These are phyloP conservation scores for Hemisphaericaspora subhashii DNA, from an alignment of 1,139 yeast species.

Conservation along the genomic window DNA sequence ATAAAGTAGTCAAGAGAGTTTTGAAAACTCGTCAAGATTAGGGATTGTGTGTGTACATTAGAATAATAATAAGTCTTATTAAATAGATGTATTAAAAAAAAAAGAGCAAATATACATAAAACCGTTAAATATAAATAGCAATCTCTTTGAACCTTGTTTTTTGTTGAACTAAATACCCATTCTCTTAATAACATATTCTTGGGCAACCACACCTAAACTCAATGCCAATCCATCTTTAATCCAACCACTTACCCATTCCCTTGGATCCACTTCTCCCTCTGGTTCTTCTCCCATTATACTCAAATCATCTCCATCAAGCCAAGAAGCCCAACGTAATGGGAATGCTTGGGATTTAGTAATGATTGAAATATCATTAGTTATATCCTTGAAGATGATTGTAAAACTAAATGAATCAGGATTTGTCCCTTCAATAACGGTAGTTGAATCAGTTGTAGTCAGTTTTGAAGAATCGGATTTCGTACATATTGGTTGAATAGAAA, in stretches of 20 bases:
- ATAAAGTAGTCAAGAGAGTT: slow-evolving; percentile 81
- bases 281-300: slow-evolving; percentile 29
- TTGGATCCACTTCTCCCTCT: slow-evolving; percentile 59
- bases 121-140: no score
- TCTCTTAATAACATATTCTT: slow-evolving; percentile 83
- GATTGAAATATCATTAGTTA: slow-evolving; percentile 71
- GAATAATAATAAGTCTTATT: background rate
- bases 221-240: slow-evolving; percentile 77
- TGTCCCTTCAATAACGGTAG: slow-evolving; percentile 42
- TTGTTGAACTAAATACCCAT: slow-evolving; percentile 83
- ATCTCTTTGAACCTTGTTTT: background rate
- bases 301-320: slow-evolving; percentile 62
- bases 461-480: slow-evolving; percentile 14
- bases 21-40: slow-evolving; percentile 93
- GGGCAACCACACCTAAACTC: slow-evolving; percentile 84
- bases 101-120: background rate
- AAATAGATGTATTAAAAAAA: no score
- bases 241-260: slow-evolving; percentile 97
- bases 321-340: slow-evolving; percentile 85
- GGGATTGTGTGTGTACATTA: slow-evolving; percentile 6
- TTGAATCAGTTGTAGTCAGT: slow-evolving; percentile 18
- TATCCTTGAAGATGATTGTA: slow-evolving; percentile 72
- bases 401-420: slow-evolving; percentile 52
- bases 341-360: slow-evolving; percentile 83
- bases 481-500: slow-evolving; percentile 75